phyloP scores from a whole-genome alignment of 176 grass and related monocot species.

The Zoysia japonica region DNA sequence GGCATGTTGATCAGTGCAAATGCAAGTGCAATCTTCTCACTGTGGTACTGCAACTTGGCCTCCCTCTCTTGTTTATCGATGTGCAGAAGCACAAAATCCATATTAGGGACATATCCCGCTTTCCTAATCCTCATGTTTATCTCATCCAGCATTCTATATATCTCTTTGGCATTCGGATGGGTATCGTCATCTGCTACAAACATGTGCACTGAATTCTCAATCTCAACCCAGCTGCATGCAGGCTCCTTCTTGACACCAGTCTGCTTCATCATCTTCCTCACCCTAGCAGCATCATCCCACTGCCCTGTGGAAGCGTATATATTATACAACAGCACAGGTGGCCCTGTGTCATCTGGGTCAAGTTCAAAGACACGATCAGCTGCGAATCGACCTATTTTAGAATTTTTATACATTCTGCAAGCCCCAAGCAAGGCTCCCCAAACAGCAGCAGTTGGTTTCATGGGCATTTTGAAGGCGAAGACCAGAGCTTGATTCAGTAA shows the following conservation, averaged over 20 bases:
- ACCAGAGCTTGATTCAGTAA: constrained; percentile 57
- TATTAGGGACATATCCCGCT: constrained; percentile 69
- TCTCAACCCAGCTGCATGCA: constrained; percentile 75
- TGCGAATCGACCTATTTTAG: constrained; percentile 57
- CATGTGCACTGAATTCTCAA: constrained; percentile 71
- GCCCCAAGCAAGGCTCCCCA: constrained; percentile 81
- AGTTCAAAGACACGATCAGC: constrained; percentile 67
- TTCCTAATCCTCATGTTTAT: constrained; percentile 57
- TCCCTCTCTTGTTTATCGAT: constrained; percentile 58
- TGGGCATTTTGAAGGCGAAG: constrained; percentile 63
- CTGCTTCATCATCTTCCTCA: constrained; percentile 73
- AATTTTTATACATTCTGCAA: constrained; percentile 73
- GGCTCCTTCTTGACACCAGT: constrained; percentile 73
- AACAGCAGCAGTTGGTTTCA: constrained; percentile 64
- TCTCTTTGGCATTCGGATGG: constrained; percentile 55
- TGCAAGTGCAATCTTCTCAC: constrained; percentile 75
- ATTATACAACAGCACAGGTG: constrained; percentile 67
- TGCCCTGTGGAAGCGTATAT: constrained; percentile 68
- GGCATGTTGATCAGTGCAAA: constrained; percentile 71
- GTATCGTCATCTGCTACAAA: constrained; percentile 68
- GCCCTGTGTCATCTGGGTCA: constrained; percentile 62
- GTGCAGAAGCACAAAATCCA: constrained; percentile 51
- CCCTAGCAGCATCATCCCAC: constrained; percentile 63
- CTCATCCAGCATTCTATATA: constrained; percentile 68
- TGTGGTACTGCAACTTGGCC: constrained; percentile 66